Percentiles rank a stretch among this genome's conserved stretches.
phyloP scores from a whole-genome alignment of 2,329 filamentous ascomycete genomes.

The Pseudogymnoascus sp. region DNA sequence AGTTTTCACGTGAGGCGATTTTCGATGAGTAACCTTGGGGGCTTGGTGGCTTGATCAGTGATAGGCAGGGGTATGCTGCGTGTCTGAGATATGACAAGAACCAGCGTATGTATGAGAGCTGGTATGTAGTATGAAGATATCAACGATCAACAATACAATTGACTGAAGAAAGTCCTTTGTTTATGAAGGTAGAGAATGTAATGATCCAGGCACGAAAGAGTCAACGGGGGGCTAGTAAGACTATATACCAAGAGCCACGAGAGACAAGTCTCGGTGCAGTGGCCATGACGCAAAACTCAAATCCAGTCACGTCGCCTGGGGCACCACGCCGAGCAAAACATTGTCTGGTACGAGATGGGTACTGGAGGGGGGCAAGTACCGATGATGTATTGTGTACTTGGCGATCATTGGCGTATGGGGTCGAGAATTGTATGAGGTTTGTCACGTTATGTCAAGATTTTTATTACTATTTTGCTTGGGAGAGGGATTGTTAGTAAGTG shows the following conservation, averaged over 20 bases:
- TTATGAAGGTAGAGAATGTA: background rate
- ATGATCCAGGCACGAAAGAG: background rate
- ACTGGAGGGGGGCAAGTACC: background rate
- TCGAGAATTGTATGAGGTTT: background rate
- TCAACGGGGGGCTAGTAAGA: background rate
- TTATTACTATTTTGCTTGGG: background rate
- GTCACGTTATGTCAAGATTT: too few species aligned
- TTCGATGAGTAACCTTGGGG: slow-evolving; percentile 1
- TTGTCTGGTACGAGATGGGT: background rate
- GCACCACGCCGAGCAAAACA: background rate
- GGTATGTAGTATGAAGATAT: background rate
- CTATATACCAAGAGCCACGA: background rate
- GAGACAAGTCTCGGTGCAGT: background rate
- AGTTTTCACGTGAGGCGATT: background rate
- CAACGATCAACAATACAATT: background rate
- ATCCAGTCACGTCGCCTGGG: background rate
- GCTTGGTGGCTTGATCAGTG: background rate
- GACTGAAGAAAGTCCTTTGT: background rate
- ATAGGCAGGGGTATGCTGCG: background rate
- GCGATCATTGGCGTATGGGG: background rate
- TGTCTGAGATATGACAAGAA: background rate
- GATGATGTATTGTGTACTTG: background rate
- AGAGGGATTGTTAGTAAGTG: background rate
- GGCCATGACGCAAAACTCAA: slow-evolving; percentile 2
- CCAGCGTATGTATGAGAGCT: background rate